Evolutionary conservation across 352 stramenopile genomes (phyloP).

Genomic region (Globisporangium polare): DNA sequence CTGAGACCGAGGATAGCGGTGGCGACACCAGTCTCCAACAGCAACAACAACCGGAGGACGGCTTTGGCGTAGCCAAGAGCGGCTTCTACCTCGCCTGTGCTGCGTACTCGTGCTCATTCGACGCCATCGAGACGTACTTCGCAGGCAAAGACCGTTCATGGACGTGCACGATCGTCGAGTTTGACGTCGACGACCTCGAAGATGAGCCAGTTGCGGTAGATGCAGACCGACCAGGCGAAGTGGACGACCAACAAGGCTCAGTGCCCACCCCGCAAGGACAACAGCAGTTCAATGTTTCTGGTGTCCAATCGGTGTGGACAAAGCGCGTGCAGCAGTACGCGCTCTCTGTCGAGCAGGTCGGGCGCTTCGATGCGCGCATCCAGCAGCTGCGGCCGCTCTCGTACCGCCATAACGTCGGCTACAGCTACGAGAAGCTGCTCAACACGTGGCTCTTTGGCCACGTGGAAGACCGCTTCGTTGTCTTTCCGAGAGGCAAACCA

Average conservation of each 20-base stretch:
- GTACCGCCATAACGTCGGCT: constrained; percentile 1
- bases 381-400: constrained; percentile 9
- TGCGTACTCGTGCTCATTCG: constrained; percentile 25
- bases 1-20: constrained; percentile 13
- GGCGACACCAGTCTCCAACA: background rate
- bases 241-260: constrained; percentile 17
- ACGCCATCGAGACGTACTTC: constrained; percentile 18
- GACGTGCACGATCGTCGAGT: constrained; percentile 40
- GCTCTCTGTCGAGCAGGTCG: constrained; percentile 17
- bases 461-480: constrained; percentile 37
- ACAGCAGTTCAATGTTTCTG: background rate
- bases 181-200: constrained; percentile 54
- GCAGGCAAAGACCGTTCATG: constrained; percentile 10
- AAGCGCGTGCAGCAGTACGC: constrained; percentile 15
- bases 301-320: constrained; percentile 9
- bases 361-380: constrained; percentile 18
- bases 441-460: constrained; percentile 36
- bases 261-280: background rate
- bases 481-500: constrained; percentile 45
- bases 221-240: constrained; percentile 30
- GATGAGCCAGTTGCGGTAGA: constrained; percentile 1
- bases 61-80: constrained; percentile 6
- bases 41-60: background rate
- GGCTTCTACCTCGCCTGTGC: constrained; percentile 25
- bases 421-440: constrained; percentile 23